Percentiles rank a stretch among this genome's conserved stretches.
Conservation (phyloP, 2,329 filamentous ascomycete species). For the Colletotrichum sojae region DNA sequence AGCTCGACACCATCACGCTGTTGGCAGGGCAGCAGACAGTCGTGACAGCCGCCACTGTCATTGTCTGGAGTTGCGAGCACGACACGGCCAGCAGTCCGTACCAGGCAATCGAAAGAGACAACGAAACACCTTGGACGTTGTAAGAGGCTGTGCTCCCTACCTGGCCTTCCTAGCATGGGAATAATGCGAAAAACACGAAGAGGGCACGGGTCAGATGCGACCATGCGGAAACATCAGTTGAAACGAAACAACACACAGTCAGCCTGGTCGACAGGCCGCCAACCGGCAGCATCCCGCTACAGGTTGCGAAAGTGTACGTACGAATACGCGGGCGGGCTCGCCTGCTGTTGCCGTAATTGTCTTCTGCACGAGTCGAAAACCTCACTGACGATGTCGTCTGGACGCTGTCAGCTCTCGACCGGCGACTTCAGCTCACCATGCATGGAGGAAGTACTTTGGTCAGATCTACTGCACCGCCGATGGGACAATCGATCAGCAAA, state of each 20-base stretch:
- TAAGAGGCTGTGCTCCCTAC: neutral
- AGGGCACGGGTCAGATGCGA: slow-evolving; percentile 28
- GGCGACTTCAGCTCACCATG: slow-evolving; percentile 11
- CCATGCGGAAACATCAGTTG: slow-evolving; percentile 29
- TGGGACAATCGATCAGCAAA: no score
- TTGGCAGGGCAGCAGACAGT: slow-evolving; percentile 24
- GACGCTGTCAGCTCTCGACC: slow-evolving; percentile 6
- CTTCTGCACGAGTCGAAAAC: slow-evolving; percentile 15
- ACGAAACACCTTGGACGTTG: slow-evolving; percentile 28
- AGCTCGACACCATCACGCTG: slow-evolving; percentile 23
- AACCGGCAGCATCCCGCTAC: slow-evolving; percentile 9
- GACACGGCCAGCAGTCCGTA: neutral
- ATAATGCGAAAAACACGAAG: slow-evolving; percentile 10
- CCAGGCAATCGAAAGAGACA: slow-evolving; percentile 27
- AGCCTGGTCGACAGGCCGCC: slow-evolving; percentile 7
- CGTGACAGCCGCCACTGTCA: slow-evolving; percentile 30
- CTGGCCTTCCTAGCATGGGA: slow-evolving; percentile 24
- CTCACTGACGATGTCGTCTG: slow-evolving; percentile 9
- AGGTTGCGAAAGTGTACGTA: slow-evolving; percentile 13
- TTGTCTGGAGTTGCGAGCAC: slow-evolving; percentile 14
- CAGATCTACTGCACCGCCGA: neutral
- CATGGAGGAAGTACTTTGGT: slow-evolving; percentile 8
- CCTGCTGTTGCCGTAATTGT: slow-evolving; percentile 2
- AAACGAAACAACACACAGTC: slow-evolving; percentile 29
- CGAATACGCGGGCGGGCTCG: slow-evolving; percentile 13